phyloP scores from a whole-genome alignment of 2,329 filamentous ascomycete genomes.

The Aureobasidium sp. region DNA sequence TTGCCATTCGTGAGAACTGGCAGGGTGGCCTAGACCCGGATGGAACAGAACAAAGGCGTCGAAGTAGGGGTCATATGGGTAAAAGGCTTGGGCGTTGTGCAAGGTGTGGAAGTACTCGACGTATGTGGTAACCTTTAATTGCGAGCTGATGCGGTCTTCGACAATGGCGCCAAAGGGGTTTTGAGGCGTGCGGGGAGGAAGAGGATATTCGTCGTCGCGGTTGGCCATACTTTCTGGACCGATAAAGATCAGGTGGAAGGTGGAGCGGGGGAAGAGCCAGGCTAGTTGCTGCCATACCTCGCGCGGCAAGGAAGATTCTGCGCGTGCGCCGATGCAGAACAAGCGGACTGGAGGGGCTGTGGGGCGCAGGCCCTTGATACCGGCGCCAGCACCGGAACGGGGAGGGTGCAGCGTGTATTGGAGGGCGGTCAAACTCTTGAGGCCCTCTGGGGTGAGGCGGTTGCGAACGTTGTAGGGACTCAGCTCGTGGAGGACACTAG shows the following conservation, averaged over 20 bases:
- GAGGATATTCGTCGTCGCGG: slow-evolving; percentile 84
- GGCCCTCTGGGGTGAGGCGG: slow-evolving; percentile 74
- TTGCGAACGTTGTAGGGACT: slow-evolving; percentile 84
- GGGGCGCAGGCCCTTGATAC: slow-evolving; percentile 71
- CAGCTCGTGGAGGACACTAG: slow-evolving; percentile 85
- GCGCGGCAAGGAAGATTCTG: slow-evolving; percentile 92
- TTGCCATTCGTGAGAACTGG: slow-evolving; percentile 88
- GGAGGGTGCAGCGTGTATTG: slow-evolving; percentile 92
- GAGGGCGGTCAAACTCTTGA: slow-evolving; percentile 85
- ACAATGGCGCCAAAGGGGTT: slow-evolving; percentile 95
- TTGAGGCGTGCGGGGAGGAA: slow-evolving; percentile 72
- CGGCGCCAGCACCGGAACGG: slow-evolving; percentile 63
- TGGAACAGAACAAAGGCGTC: slow-evolving; percentile 97
- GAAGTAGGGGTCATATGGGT: slow-evolving; percentile 95
- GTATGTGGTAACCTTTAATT: slow-evolving; percentile 94
- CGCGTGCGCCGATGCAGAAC: slow-evolving; percentile 88
- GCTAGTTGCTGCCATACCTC: slow-evolving; percentile 90
- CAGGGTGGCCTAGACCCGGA: slow-evolving; percentile 89
- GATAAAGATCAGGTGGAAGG: slow-evolving; percentile 88
- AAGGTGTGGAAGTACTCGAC: slow-evolving; percentile 98
- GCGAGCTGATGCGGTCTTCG: slow-evolving; percentile 80
- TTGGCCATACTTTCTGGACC: slow-evolving; percentile 95
- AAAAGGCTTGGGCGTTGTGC: slow-evolving; percentile 83
- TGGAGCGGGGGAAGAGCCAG: slow-evolving; percentile 89
- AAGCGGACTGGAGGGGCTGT: slow-evolving; percentile 83